Conservation (phyloP, 257 asterid species). For the Penstemon barbatus region DNA sequence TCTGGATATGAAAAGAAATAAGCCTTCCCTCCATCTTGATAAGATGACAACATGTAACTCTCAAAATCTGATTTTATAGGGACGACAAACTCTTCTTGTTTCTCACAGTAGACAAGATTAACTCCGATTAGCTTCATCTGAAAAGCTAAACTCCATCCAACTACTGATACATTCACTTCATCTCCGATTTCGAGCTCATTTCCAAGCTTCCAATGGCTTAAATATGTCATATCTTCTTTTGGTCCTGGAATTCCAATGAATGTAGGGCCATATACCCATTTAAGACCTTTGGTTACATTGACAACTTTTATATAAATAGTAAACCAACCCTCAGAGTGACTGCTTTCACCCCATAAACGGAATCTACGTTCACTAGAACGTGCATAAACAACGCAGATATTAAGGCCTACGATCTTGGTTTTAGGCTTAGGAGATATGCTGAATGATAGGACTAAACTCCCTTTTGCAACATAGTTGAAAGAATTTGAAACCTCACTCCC, state of each 20-base stretch:
- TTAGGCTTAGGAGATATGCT: neutral
- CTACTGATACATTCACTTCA: neutral
- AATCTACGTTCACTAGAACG: neutral
- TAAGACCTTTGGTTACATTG: neutral
- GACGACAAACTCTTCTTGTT: neutral
- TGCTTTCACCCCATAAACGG: neutral
- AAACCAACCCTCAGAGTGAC: neutral
- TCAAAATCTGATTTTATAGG: neutral
- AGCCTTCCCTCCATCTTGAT: neutral
- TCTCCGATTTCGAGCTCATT: neutral
- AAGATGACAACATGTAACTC: neutral
- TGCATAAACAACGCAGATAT: neutral
- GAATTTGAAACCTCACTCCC: neutral
- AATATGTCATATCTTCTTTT: neutral
- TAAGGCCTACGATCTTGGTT: neutral
- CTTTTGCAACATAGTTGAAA: neutral
- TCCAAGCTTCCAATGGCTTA: neutral
- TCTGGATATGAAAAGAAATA: neutral
- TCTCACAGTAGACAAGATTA: neutral
- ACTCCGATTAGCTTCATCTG: neutral
- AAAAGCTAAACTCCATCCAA: neutral
- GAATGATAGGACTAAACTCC: neutral
- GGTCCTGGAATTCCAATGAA: neutral
- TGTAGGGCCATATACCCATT: slow-evolving; percentile 2
- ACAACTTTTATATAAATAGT: neutral